These are phyloP conservation scores for Cryptococcus neoformans DNA, from an alignment of 1,284 basidiomycete species.

Conservation along the genomic window DNA sequence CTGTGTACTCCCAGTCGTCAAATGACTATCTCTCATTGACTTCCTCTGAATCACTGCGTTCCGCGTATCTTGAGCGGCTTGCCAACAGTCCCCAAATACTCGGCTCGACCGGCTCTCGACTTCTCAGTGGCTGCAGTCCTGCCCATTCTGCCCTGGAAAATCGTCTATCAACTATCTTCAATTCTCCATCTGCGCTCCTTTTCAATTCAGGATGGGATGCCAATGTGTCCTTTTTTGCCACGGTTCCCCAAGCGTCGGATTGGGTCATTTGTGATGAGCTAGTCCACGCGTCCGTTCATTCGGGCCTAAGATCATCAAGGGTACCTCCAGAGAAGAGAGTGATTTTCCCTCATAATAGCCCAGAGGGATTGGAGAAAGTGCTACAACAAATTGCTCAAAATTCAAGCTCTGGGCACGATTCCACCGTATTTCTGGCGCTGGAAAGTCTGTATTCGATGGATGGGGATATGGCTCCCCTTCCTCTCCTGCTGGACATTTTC, in stretches of 20 bases:
- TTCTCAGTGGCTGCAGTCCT: conserved; percentile 74
- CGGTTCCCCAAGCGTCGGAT: conserved; percentile 75
- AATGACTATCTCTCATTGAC: conserved; percentile 94
- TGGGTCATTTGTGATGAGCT: conserved; percentile 80
- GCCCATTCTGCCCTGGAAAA: conserved; percentile 67
- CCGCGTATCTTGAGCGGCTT: conserved; percentile 60
- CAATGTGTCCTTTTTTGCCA: conserved; percentile 83
- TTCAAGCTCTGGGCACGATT: neutral
- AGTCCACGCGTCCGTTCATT: conserved; percentile 89
- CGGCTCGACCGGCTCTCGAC: conserved; percentile 86
- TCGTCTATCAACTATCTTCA: conserved; percentile 65
- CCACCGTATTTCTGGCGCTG: conserved; percentile 60
- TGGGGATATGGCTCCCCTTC: conserved; percentile 78
- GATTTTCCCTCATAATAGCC: conserved; percentile 73
- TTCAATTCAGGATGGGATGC: conserved; percentile 97
- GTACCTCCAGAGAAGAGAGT: conserved; percentile 48
- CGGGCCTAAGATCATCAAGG: conserved; percentile 75
- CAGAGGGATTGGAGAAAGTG: conserved; percentile 39
- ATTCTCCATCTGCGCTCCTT: conserved; percentile 65
- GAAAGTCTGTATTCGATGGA: conserved; percentile 96
- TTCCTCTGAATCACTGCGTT: conserved; percentile 58
- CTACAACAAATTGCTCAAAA: neutral
- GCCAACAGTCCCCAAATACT: conserved; percentile 59
- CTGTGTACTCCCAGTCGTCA: conserved; percentile 25
- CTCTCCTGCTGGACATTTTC: conserved; percentile 58